A percentile compares a stretch with the other conserved stretches of the same genome.
These are phyloP conservation scores for Fragilaria radians DNA, from an alignment of 108 stramenopile genomes.

Conservation along the genomic window DNA sequence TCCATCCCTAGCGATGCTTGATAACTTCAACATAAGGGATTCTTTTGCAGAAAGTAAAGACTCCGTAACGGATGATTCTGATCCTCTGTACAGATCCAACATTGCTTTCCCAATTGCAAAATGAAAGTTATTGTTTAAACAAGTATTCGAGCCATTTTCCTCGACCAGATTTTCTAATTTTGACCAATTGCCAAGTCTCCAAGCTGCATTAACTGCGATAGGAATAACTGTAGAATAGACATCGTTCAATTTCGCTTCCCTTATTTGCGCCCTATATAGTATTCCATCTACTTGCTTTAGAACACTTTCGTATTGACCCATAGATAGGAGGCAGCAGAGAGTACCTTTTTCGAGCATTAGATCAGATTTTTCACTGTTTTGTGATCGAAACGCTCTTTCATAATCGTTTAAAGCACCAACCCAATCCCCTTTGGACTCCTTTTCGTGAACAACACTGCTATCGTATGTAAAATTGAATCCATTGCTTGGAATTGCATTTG, in stretches of 20 bases:
- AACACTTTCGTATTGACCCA: slow-evolving; percentile 80
- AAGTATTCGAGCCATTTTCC: slow-evolving; percentile 15
- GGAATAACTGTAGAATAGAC: slow-evolving; percentile 20
- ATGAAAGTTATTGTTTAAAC: slow-evolving; percentile 23
- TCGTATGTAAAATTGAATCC: slow-evolving; percentile 13
- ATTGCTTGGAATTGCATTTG: slow-evolving; percentile 33
- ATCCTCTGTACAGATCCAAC: slow-evolving; percentile 33
- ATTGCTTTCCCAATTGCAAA: slow-evolving; percentile 58
- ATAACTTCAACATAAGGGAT: slow-evolving; percentile 51
- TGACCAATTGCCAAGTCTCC: slow-evolving; percentile 82
- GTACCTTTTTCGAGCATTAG: slow-evolving; percentile 32
- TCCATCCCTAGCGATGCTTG: slow-evolving; percentile 63
- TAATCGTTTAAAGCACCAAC: slow-evolving; percentile 71
- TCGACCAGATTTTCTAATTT: slow-evolving; percentile 9
- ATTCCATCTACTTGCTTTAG: slow-evolving; percentile 69
- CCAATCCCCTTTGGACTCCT: slow-evolving; percentile 68
- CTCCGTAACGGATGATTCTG: slow-evolving; percentile 12
- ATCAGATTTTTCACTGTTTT: slow-evolving; percentile 4
- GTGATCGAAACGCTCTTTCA: slow-evolving; percentile 53
- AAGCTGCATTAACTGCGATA: slow-evolving; percentile 75
- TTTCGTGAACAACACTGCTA: slow-evolving; percentile 43
- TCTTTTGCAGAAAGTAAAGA: slow-evolving; percentile 46
- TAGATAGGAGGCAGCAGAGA: slow-evolving; percentile 62
- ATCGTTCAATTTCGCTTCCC: background rate
- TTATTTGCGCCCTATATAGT: slow-evolving; percentile 5